A percentile compares a stretch with the other conserved stretches of the same genome.
phyloP scores from a whole-genome alignment of 1,139 yeast genomes.

The Lodderomyces beijingensis region DNA sequence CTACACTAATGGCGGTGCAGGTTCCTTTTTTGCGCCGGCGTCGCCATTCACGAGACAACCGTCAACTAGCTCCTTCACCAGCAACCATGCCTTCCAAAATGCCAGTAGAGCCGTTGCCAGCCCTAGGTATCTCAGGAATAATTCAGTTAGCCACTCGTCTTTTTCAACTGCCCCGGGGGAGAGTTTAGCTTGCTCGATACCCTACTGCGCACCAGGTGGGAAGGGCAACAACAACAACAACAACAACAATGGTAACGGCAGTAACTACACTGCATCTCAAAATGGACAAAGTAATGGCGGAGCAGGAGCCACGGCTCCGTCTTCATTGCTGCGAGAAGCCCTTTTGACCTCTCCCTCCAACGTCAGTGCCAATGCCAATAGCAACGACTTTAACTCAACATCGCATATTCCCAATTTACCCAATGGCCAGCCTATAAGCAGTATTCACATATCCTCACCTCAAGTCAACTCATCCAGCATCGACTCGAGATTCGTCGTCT shows the following conservation, averaged over 20 bases:
- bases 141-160: constrained; percentile 42
- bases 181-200: constrained; percentile 59
- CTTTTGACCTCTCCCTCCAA: not conserved
- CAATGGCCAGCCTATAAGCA: constrained; percentile 53
- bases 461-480: constrained; percentile 51
- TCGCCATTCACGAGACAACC: constrained; percentile 16
- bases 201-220: constrained; percentile 71
- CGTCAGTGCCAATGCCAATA: not conserved
- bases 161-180: constrained; percentile 31
- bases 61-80: constrained; percentile 9
- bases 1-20: constrained; percentile 6
- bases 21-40: constrained; percentile 14
- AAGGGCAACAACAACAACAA: constrained; percentile 15
- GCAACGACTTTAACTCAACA: not conserved
- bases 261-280: constrained; percentile 12
- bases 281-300: constrained; percentile 3
- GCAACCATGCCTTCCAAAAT: constrained; percentile 11
- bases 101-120: constrained; percentile 16
- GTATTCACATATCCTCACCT: constrained; percentile 68
- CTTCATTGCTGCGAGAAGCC: constrained; percentile 1
- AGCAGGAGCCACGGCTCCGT: constrained; percentile 1
- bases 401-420: constrained; percentile 43
- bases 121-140: constrained; percentile 42
- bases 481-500: constrained; percentile 69
- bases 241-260: constrained; percentile 10